Conservation (phyloP, 1,284 basidiomycete genomes). For the Pseudozyma pruni region DNA sequence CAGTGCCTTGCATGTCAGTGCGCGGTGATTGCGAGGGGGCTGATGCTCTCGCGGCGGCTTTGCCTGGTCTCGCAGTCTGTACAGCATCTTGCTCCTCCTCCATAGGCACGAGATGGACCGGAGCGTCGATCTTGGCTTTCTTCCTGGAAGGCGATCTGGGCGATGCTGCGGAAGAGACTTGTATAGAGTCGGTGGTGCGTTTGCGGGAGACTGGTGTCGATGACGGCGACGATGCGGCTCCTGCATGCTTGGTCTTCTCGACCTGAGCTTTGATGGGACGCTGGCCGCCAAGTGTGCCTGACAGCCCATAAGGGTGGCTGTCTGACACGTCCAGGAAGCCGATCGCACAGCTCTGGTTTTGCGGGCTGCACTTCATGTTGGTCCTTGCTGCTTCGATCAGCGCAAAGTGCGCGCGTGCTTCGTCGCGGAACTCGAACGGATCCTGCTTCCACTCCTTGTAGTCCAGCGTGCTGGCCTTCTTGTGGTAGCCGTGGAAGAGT, state of each 20-base stretch:
- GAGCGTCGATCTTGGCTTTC: conserved; percentile 11
- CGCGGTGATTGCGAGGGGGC: background rate
- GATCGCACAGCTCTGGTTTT: conserved; percentile 20
- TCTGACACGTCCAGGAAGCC: conserved; percentile 40
- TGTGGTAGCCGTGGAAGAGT: conserved; percentile 37
- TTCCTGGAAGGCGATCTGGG: conserved; percentile 10
- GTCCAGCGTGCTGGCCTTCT: conserved; percentile 27
- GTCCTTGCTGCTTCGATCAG: conserved; percentile 41
- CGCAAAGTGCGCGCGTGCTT: conserved; percentile 39
- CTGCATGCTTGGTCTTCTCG: conserved; percentile 2
- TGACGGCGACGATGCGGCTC: conserved; percentile 1
- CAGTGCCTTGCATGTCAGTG: background rate
- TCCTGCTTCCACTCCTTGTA: conserved; percentile 46
- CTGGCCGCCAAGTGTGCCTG: conserved; percentile 25
- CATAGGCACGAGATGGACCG: conserved; percentile 2
- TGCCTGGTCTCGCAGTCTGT: background rate
- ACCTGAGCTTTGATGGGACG: conserved; percentile 2
- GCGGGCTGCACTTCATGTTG: conserved; percentile 25
- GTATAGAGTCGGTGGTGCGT: conserved; percentile 7
- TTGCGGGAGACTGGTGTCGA: conserved; percentile 21
- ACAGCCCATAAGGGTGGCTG: conserved; percentile 24
- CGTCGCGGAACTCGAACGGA: conserved; percentile 20
- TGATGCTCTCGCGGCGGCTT: background rate
- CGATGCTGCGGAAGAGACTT: conserved; percentile 16
- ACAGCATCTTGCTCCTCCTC: conserved; percentile 4